A percentile compares a stretch with the other conserved stretches of the same genome.
phyloP scores from a whole-genome alignment of 139 green algal species.

The Coccomyxa sp. region DNA sequence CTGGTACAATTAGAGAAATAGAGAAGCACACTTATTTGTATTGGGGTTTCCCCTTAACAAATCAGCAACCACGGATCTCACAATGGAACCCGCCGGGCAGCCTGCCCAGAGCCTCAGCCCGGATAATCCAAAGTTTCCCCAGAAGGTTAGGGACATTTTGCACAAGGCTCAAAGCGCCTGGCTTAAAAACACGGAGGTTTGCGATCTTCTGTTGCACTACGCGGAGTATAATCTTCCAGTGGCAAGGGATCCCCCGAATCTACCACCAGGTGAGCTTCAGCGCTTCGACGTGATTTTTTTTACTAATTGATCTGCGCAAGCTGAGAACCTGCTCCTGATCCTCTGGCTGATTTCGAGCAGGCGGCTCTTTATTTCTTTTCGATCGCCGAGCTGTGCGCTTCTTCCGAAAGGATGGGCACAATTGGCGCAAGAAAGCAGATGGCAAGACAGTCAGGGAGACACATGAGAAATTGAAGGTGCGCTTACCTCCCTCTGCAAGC shows the following conservation, averaged over 20 bases:
- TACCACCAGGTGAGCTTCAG: conserved; percentile 28
- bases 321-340: neutral
- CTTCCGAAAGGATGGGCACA: conserved; percentile 71
- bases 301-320: neutral
- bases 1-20: too few species aligned
- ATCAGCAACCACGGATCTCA: neutral
- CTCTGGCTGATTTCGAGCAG: conserved; percentile 25
- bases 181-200: conserved; percentile 46
- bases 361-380: conserved; percentile 63
- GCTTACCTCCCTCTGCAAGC: neutral
- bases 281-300: neutral
- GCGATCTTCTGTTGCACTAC: conserved; percentile 33
- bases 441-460: conserved; percentile 71
- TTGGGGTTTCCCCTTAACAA: neutral
- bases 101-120: neutral
- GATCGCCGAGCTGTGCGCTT: conserved; percentile 50
- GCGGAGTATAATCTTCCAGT: conserved; percentile 12
- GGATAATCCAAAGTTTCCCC: neutral
- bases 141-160: conserved; percentile 5
- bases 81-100: neutral
- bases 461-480: conserved; percentile 78
- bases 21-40: too few species aligned
- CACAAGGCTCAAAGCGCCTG: conserved; percentile 12
- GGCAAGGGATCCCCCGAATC: conserved; percentile 16
- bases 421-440: conserved; percentile 75